These are phyloP conservation scores for Kalanchoe fedtschenkoi DNA, from an alignment of 164 flowering plant genomes.

Conservation along the genomic window DNA sequence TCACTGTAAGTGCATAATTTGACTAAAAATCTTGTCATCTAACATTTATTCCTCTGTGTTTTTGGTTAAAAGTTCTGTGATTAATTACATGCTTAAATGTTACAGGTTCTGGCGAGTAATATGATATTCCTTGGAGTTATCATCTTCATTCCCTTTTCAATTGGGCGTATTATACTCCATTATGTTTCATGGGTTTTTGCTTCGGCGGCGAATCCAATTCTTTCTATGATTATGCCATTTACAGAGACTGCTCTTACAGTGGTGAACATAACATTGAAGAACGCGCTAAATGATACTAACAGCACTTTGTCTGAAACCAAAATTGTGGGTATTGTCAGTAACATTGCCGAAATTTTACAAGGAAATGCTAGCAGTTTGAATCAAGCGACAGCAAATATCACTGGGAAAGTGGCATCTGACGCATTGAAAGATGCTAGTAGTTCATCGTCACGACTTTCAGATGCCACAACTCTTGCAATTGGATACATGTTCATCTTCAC, in stretches of 20 bases:
- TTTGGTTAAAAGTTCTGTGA: background rate
- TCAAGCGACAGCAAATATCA: slow-evolving; percentile 26
- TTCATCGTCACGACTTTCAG: slow-evolving; percentile 72
- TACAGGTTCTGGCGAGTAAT: slow-evolving; percentile 98
- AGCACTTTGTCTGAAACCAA: slow-evolving; percentile 55
- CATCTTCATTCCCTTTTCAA: slow-evolving; percentile 75
- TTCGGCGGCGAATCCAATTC: slow-evolving; percentile 43
- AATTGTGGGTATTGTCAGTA: slow-evolving; percentile 26
- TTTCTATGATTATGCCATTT: slow-evolving; percentile 51
- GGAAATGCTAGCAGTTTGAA: slow-evolving; percentile 35
- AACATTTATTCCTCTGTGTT: background rate
- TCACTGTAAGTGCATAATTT: slow-evolving; percentile 55
- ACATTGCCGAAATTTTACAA: slow-evolving; percentile 48
- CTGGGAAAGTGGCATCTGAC: slow-evolving; percentile 34
- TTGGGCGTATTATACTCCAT: slow-evolving; percentile 70
- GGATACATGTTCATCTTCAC: slow-evolving; percentile 84
- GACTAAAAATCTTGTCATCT: background rate
- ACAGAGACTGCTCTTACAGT: slow-evolving; percentile 66
- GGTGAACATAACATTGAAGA: slow-evolving; percentile 71
- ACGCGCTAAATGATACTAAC: slow-evolving; percentile 50
- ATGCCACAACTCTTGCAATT: slow-evolving; percentile 83
- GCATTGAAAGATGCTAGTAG: slow-evolving; percentile 41
- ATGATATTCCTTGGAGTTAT: slow-evolving; percentile 93
- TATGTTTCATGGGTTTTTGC: slow-evolving; percentile 65
- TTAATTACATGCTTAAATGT: background rate